These are phyloP conservation scores for Mortierella alpina DNA, from an alignment of 192 early-diverging fungal genomes.

Conservation along the genomic window DNA sequence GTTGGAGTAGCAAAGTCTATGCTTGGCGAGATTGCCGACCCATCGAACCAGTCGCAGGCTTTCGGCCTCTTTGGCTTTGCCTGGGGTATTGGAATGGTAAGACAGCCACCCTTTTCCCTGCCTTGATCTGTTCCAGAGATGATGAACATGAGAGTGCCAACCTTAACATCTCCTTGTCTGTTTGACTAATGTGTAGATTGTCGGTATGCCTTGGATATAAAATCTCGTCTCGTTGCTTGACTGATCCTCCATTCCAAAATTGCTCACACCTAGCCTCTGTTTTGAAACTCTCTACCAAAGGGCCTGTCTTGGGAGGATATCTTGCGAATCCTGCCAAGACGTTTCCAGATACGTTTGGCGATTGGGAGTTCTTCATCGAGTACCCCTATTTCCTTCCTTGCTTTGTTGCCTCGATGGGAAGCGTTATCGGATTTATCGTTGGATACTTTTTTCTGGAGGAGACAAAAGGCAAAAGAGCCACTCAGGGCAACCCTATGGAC, in stretches of 20 bases:
- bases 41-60: constrained; percentile 79
- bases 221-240: neutral
- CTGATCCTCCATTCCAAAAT: neutral
- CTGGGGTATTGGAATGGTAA: constrained; percentile 65
- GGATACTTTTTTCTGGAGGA: constrained; percentile 75
- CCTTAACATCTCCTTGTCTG: neutral
- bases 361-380: constrained; percentile 64
- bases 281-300: constrained; percentile 33
- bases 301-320: constrained; percentile 85
- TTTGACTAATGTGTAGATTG: neutral
- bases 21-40: constrained; percentile 87
- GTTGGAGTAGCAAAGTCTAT: constrained; percentile 85
- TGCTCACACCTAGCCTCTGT: neutral
- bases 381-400: constrained; percentile 93
- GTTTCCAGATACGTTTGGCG: constrained; percentile 72
- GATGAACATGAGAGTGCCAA: neutral
- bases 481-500: no score
- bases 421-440: constrained; percentile 71
- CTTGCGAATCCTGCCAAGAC: constrained; percentile 78
- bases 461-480: constrained; percentile 44
- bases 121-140: neutral
- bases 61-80: constrained; percentile 82
- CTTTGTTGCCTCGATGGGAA: constrained; percentile 69
- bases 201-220: neutral
- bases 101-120: neutral